A percentile compares a stretch with the other conserved stretches of the same genome.
These are phyloP conservation scores for Hypoxylon sp. DNA, from an alignment of 2,329 filamentous ascomycete genomes.

Conservation along the genomic window DNA sequence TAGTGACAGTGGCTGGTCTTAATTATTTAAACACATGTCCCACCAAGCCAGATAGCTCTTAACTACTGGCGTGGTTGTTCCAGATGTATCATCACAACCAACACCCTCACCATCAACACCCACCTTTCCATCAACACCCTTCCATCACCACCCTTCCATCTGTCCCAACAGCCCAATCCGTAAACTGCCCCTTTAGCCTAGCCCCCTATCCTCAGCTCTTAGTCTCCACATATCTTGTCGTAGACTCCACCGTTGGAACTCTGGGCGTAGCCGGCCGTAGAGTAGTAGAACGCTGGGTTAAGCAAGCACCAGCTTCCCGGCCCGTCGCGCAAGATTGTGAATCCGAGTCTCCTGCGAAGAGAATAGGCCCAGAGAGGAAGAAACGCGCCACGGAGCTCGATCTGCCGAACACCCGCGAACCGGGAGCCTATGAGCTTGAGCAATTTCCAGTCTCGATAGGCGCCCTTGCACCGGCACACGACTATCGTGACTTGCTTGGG, in stretches of 20 bases:
- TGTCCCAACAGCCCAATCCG: background rate
- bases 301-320: background rate
- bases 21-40: too few relatives aligned
- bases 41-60: too few relatives aligned
- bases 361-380: background rate
- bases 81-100: too few relatives aligned
- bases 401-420: background rate
- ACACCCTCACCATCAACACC: too few relatives aligned
- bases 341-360: background rate
- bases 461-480: background rate
- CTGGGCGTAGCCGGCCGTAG: background rate
- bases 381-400: background rate
- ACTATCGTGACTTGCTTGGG: background rate
- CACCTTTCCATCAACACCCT: too few relatives aligned
- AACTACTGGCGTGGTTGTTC: too few relatives aligned
- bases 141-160: too few relatives aligned
- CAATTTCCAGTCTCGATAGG: background rate
- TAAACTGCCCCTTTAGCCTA: too few relatives aligned
- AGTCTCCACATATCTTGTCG: background rate
- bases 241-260: background rate
- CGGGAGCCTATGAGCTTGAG: background rate
- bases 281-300: background rate
- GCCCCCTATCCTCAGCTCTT: background rate
- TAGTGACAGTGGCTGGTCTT: background rate
- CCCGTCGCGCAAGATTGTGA: background rate